Evolutionary conservation across 176 grass and related monocot species (phyloP).

Genomic region (Musa troglodytarum): DNA sequence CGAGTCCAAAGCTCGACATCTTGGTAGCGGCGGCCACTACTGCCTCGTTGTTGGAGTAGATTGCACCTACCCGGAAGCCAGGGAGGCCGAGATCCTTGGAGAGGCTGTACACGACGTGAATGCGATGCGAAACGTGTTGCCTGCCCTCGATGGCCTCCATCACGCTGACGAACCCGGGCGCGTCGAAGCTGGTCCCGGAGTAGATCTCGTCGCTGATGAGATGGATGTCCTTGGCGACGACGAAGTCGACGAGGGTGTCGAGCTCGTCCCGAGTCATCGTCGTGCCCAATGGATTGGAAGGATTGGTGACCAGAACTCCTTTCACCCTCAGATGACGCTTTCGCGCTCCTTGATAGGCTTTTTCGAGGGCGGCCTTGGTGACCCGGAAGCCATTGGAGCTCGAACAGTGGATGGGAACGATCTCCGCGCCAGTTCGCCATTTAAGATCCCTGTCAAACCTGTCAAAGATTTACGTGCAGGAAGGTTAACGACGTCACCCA

Average conservation of each 20-base stretch:
- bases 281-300: constrained; percentile 14
- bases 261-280: background rate
- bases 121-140: background rate
- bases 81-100: constrained; percentile 16
- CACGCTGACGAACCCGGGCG: background rate
- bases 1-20: constrained; percentile 16
- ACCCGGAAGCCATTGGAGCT: constrained; percentile 16
- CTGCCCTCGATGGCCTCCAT: constrained; percentile 1
- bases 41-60: background rate
- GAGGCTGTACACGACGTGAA: constrained; percentile 12
- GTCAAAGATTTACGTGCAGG: background rate
- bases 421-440: constrained; percentile 10
- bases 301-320: constrained; percentile 8
- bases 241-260: constrained; percentile 8
- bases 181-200: constrained; percentile 4
- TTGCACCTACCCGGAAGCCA: constrained; percentile 13
- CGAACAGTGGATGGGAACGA: constrained; percentile 14
- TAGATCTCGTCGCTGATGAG: constrained; percentile 19
- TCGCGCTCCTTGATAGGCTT: background rate
- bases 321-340: constrained; percentile 1
- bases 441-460: constrained; percentile 16
- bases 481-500: no score
- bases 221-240: constrained; percentile 9
- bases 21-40: constrained; percentile 16
- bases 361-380: background rate